Evolutionary conservation across 352 stramenopile genomes (phyloP).

Genomic region (Phytophthora multivora): DNA sequence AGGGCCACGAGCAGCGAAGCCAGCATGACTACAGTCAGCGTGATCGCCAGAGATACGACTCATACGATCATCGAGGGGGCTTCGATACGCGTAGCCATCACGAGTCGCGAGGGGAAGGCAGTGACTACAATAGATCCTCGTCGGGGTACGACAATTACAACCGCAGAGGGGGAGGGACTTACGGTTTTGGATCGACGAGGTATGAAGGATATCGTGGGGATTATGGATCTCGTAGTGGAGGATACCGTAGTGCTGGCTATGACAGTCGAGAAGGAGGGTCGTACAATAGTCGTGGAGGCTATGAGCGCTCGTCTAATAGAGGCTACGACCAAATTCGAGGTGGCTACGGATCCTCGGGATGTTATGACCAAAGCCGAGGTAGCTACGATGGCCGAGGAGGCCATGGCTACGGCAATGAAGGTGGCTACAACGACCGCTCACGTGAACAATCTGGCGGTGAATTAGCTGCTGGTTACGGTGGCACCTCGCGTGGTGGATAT

Average conservation of each 20-base stretch:
- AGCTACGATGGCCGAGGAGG: constrained; percentile 1
- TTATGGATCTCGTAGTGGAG: constrained; percentile 15
- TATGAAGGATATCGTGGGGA: constrained; percentile 26
- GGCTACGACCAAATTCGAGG: constrained; percentile 9
- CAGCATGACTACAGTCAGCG: constrained; percentile 12
- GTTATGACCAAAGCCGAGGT: constrained; percentile 14
- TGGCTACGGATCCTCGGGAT: constrained; percentile 10
- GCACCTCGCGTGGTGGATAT: constrained; percentile 12
- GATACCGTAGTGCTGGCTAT: constrained; percentile 19
- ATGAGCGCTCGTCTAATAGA: background rate
- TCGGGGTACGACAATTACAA: constrained; percentile 34
- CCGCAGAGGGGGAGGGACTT: constrained; percentile 22
- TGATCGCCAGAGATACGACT: background rate
- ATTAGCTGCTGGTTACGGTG: constrained; percentile 21
- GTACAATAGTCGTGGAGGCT: constrained; percentile 12
- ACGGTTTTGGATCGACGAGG: constrained; percentile 5
- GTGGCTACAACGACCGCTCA: constrained; percentile 24
- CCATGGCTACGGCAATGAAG: constrained; percentile 4
- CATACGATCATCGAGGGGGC: constrained; percentile 32
- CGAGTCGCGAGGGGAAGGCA: constrained; percentile 28
- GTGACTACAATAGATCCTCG: constrained; percentile 23
- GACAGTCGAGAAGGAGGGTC: constrained; percentile 12
- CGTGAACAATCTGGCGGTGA: background rate
- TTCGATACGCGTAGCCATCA: constrained; percentile 13
- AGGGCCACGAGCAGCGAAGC: background rate